Evolutionary conservation across 129 eudicot species (phyloP), one percentile per base, ranked within the genome.

Genomic region (Chrysanthemum makinoi): DNA sequence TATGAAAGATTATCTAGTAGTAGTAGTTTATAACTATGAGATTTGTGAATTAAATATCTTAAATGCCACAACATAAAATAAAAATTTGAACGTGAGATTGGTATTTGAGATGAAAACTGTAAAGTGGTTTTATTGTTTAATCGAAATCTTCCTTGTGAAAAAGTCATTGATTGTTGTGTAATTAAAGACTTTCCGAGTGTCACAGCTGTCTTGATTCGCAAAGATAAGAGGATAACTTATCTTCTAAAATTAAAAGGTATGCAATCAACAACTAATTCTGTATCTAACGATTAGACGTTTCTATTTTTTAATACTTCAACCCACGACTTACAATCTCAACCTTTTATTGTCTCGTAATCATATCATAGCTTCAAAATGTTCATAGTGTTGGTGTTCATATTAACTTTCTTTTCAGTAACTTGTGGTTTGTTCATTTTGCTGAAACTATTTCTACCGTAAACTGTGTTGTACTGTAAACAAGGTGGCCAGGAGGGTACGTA

Each of bases 201-300:
- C 59, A 66, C 66, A 65, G 30, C 50, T 74, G 65, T 74, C 65
- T 74, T 74, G 62, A 26, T 65, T 54, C 24, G 14, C 57, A 48
- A 57, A 62, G 79, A 65, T 55, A 54, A 75, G 50, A 50, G 47
- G 72, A 74, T 52, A 16, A 74, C 71, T 39, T 15, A 50, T 4
- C 17, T 30, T 72, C 16, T 26, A 0, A 10, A 47, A 53, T 28
- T 51, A 16, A 67, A 65, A 44, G 52, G 13, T 5, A 63, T 16
- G 6, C 7, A 18, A 57, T 5, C 28, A 18, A 17, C 3, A 20
- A 10, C 19, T 19, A 54, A 6, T 58, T 10, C 24, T 22, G 24
- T 16, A 33, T 5, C 33, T 33, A 33, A 33, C 6, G 24, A 33
- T 33, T 33, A 33, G 6, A 33, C 4, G 9, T 54, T 19, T n/a